phyloP scores from a whole-genome alignment of 768 basidiomycete genomes.

The Russula lepida region DNA sequence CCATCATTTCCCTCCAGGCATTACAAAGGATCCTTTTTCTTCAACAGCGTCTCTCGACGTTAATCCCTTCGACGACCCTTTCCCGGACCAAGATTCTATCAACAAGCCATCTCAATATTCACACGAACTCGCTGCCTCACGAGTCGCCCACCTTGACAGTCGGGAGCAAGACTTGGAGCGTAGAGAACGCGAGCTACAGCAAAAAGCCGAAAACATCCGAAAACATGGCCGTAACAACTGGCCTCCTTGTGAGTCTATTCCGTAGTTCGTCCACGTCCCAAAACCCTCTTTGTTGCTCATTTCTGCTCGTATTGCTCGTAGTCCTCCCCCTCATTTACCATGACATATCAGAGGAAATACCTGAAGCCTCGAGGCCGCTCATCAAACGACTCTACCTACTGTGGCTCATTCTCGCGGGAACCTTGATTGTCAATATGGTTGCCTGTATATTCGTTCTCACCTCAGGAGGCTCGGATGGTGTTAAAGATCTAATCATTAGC shows the following conservation, averaged over 20 bases:
- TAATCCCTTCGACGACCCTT: conserved; percentile 87
- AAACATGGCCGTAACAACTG: conserved; percentile 85
- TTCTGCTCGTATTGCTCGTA: conserved; percentile 27
- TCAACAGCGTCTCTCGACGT: conserved; percentile 77
- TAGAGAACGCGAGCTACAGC: conserved; percentile 65
- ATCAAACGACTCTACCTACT: conserved; percentile 85
- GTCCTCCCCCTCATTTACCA: conserved; percentile 95
- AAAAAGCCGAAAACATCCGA: conserved; percentile 60
- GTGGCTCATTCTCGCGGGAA: conserved; percentile 83
- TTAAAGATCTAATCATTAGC: conserved; percentile 71
- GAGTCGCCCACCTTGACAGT: conserved; percentile 58
- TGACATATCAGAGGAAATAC: conserved; percentile 85
- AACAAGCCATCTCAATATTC: conserved; percentile 20
- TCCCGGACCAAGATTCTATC: conserved; percentile 28
- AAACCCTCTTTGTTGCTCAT: not conserved
- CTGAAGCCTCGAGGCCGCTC: conserved; percentile 65
- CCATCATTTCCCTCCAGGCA: conserved; percentile 22
- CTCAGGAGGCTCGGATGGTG: conserved; percentile 66
- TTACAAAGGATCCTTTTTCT: conserved; percentile 71
- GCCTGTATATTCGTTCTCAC: conserved; percentile 82
- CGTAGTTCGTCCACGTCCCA: not conserved
- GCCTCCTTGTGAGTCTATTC: conserved; percentile 65
- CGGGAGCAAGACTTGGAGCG: conserved; percentile 77
- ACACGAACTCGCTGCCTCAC: conserved; percentile 30
- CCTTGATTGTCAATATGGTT: conserved; percentile 82